Conservation (phyloP, 306 rosid species). For the Coriaria nepalensis region DNA sequence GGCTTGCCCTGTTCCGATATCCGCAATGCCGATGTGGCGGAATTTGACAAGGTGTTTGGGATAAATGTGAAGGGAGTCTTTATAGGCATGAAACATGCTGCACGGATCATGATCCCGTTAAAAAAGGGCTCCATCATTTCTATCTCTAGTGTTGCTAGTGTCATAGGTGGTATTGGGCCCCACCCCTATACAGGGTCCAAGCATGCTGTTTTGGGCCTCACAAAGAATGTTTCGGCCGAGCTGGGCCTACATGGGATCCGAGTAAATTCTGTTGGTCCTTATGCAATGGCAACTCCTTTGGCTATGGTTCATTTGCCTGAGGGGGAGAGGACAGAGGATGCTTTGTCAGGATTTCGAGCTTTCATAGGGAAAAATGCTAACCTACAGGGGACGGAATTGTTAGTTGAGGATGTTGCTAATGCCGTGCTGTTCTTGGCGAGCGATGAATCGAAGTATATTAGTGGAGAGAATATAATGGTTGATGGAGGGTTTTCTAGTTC, state of each 20-base stretch:
- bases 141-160: constrained; percentile 37
- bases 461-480: constrained; percentile 59
- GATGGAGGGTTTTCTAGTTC: constrained; percentile 57
- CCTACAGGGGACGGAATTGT: constrained; percentile 57
- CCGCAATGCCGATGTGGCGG: constrained; percentile 39
- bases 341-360: constrained; percentile 21
- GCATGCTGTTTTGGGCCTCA: constrained; percentile 68
- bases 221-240: constrained; percentile 75
- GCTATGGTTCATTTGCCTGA: constrained; percentile 55
- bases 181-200: constrained; percentile 73
- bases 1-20: constrained; percentile 65
- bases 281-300: constrained; percentile 36
- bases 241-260: constrained; percentile 53
- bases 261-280: constrained; percentile 62
- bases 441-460: constrained; percentile 57
- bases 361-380: constrained; percentile 36
- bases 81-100: constrained; percentile 75
- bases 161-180: constrained; percentile 39
- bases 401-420: constrained; percentile 57
- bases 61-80: constrained; percentile 70
- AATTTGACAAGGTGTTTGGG: constrained; percentile 62
- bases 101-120: constrained; percentile 49
- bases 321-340: constrained; percentile 56
- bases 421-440: constrained; percentile 76
- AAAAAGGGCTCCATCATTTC: constrained; percentile 77